Evolutionary conservation across 192 early-diverging fungal genomes (phyloP).

Genomic region (Chytriomyces hyalinus): DNA sequence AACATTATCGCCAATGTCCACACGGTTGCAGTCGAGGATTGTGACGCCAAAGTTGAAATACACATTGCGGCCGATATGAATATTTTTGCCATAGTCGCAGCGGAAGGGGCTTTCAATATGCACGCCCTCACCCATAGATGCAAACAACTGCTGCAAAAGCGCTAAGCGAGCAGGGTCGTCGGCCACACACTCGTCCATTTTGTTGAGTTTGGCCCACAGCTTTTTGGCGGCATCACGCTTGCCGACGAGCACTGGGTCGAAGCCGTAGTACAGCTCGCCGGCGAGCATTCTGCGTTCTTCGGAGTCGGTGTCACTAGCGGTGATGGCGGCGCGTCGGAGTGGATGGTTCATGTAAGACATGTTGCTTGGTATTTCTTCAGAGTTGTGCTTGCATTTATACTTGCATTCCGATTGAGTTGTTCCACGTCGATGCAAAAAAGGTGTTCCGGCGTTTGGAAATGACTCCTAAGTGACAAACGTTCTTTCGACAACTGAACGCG

Average conservation of each 20-base stretch:
- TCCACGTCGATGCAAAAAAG: no score
- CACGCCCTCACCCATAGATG: constrained; percentile 57
- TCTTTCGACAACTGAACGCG: no score
- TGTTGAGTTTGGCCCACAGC: constrained; percentile 44
- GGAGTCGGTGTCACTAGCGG: constrained; percentile 19
- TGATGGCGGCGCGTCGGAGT: neutral
- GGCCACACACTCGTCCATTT: constrained; percentile 39
- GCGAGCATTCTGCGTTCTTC: constrained; percentile 71
- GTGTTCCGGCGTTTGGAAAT: no score
- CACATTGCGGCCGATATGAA: constrained; percentile 70
- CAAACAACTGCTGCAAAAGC: constrained; percentile 58
- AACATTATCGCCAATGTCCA: constrained; percentile 79
- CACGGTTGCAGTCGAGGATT: constrained; percentile 75
- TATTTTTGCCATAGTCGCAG: constrained; percentile 84
- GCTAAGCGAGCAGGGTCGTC: constrained; percentile 28
- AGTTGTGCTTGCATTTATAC: no score
- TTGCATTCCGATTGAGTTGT: no score
- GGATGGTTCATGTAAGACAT: neutral
- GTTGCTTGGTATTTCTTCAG: no score
- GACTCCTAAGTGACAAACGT: no score
- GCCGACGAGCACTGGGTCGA: constrained; percentile 58
- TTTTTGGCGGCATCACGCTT: constrained; percentile 39
- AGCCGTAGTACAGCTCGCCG: constrained; percentile 62
- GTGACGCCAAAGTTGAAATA: constrained; percentile 56
- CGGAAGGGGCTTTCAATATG: constrained; percentile 72